Percentiles rank a stretch among this genome's conserved stretches.
phyloP scores from a whole-genome alignment of 306 rosid species.

The Quillaja saponaria region DNA sequence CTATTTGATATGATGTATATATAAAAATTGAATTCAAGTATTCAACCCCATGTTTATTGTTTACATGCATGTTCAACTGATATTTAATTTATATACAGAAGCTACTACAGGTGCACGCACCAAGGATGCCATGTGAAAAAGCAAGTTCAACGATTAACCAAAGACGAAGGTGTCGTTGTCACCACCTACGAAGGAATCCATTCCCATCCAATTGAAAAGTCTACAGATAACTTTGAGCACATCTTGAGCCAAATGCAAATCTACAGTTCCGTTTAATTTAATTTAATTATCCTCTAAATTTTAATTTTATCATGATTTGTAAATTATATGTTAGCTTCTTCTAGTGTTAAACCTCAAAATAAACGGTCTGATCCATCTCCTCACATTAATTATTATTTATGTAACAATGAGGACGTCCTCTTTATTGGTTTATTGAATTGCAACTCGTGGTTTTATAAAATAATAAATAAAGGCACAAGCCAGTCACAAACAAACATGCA shows the following conservation, averaged over 20 bases:
- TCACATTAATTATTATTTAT: too few relatives aligned
- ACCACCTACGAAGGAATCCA: constrained; percentile 59
- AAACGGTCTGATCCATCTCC: too few relatives aligned
- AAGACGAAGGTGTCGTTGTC: constrained; percentile 48
- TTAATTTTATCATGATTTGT: too few relatives aligned
- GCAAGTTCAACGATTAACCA: constrained; percentile 52
- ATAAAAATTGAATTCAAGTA: neutral
- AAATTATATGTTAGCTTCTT: too few relatives aligned
- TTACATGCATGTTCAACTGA: neutral
- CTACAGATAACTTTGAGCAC: constrained; percentile 57
- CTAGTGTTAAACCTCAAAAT: too few relatives aligned
- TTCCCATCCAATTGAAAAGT: constrained; percentile 51
- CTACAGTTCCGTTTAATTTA: constrained; percentile 19
- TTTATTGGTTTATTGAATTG: too few relatives aligned
- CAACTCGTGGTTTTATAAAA: too few relatives aligned
- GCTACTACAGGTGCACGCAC: constrained; percentile 56
- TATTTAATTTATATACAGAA: constrained; percentile 28
- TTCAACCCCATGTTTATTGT: too few relatives aligned
- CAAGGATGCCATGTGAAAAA: constrained; percentile 56
- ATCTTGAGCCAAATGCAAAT: constrained; percentile 56
- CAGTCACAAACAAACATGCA: too few relatives aligned
- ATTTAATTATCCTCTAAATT: too few relatives aligned
- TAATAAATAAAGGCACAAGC: too few relatives aligned
- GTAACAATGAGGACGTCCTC: too few relatives aligned
- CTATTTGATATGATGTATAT: neutral